These are phyloP conservation scores for Coriolopsis trogii DNA, from an alignment of 1,284 basidiomycete genomes.

Conservation along the genomic window DNA sequence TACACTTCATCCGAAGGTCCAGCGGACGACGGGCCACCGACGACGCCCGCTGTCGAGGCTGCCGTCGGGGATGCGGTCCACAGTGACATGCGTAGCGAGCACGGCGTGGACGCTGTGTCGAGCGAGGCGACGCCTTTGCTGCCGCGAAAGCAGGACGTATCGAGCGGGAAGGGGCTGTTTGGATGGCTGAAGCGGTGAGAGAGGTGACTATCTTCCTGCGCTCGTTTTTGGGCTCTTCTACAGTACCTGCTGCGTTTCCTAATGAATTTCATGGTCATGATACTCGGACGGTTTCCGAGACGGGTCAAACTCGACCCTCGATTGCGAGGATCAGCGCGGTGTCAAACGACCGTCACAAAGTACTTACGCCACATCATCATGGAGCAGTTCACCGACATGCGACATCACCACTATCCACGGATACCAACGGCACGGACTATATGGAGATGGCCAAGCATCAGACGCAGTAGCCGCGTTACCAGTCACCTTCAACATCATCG, in stretches of 20 bases:
- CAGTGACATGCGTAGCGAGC: slow-evolving; percentile 24
- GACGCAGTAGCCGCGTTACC: too few relatives aligned
- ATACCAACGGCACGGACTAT: too few relatives aligned
- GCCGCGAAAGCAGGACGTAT: slow-evolving; percentile 7
- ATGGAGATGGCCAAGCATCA: too few relatives aligned
- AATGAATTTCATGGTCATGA: too few relatives aligned
- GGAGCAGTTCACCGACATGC: too few relatives aligned
- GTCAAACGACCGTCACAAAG: too few relatives aligned
- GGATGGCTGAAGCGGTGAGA: slow-evolving; percentile 14
- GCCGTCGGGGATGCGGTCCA: slow-evolving; percentile 27
- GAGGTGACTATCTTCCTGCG: not conserved
- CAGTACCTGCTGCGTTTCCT: not conserved
- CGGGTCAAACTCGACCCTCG: too few relatives aligned
- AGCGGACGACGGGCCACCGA: slow-evolving; percentile 18
- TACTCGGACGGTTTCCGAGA: too few relatives aligned
- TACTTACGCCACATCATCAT: too few relatives aligned
- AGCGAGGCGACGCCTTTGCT: slow-evolving; percentile 29
- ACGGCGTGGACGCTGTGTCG: slow-evolving; percentile 11
- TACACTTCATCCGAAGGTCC: slow-evolving; percentile 14
- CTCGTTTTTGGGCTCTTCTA: not conserved
- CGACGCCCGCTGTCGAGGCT: slow-evolving; percentile 22
- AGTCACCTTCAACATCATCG: too few relatives aligned
- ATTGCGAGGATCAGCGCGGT: too few relatives aligned
- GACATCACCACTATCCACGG: too few relatives aligned
- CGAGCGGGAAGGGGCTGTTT: slow-evolving; percentile 8